These are phyloP conservation scores for Chenopodium album DNA, from an alignment of 148 eudicot genomes.

Conservation along the genomic window DNA sequence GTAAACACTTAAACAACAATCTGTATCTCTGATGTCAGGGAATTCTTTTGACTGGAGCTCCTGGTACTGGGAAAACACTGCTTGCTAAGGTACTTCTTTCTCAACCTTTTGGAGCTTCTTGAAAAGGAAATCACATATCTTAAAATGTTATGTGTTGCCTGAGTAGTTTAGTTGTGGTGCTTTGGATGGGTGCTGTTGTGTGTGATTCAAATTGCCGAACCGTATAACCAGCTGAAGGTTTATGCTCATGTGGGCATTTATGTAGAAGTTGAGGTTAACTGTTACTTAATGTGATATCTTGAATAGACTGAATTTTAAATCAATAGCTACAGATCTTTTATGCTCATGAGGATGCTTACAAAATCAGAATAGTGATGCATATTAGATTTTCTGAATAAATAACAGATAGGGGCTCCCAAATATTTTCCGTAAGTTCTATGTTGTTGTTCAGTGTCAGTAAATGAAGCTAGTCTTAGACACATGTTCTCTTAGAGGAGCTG, in stretches of 20 bases:
- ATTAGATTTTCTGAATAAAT: not conserved
- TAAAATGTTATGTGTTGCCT: not conserved
- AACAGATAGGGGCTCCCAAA: not conserved
- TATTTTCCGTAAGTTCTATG: not conserved
- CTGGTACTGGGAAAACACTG: conserved; percentile 97
- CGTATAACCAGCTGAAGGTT: not conserved
- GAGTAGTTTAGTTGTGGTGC: not conserved
- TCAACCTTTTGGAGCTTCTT: not conserved
- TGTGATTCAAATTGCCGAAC: not conserved
- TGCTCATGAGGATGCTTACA: not conserved
- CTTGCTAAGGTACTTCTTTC: conserved; percentile 73
- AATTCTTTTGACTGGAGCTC: conserved; percentile 96
- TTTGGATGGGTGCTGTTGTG: not conserved
- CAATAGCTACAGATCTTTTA: not conserved
- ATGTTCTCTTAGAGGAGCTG: not conserved
- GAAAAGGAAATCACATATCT: not conserved
- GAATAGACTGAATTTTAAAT: not conserved
- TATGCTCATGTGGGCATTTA: not conserved
- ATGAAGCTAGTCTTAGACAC: not conserved
- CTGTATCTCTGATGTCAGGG: conserved; percentile 55
- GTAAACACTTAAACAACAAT: not conserved
- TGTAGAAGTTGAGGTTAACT: not conserved
- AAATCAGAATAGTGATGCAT: not conserved
- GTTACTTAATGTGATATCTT: not conserved
- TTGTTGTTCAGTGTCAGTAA: not conserved